Conservation (phyloP, 768 basidiomycete species). For the Rhodotorula sphaerocarpa region DNA sequence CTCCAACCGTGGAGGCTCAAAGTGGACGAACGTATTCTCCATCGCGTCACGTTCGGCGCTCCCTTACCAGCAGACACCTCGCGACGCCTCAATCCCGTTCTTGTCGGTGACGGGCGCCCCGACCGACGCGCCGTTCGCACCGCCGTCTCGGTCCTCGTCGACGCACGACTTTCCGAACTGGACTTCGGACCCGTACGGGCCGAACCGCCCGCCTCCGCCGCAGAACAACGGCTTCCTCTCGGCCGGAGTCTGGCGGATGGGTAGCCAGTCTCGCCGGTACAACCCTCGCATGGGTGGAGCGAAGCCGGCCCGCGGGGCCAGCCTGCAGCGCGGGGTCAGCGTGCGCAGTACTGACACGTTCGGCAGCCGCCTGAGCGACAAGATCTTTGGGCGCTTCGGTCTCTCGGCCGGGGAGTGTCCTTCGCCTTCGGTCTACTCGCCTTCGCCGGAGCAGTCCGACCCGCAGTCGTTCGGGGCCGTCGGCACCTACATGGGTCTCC, state of each 20-base stretch:
- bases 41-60: too few species aligned
- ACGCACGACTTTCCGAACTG: not conserved
- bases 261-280: not conserved
- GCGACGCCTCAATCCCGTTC: conserved; percentile 10
- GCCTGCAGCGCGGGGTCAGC: conserved; percentile 1
- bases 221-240: not conserved
- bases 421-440: conserved; percentile 31
- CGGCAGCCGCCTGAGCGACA: conserved; percentile 14
- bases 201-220: not conserved
- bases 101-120: conserved; percentile 19
- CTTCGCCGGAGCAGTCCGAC: not conserved
- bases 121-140: conserved; percentile 22
- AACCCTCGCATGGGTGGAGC: too few species aligned
- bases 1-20: conserved; percentile 1
- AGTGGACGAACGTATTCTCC: conserved; percentile 3
- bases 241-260: not conserved
- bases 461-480: not conserved
- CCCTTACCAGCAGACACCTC: not conserved
- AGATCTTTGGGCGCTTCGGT: conserved; percentile 3
- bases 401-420: not conserved
- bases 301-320: not conserved
- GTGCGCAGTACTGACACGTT: conserved; percentile 11
- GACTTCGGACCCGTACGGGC: not conserved
- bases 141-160: conserved; percentile 12
- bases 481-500: conserved; percentile 1